Percentiles rank a stretch among this genome's conserved stretches.
phyloP scores from a whole-genome alignment of 257 asterid genomes.

The Capsicum pubescens region DNA sequence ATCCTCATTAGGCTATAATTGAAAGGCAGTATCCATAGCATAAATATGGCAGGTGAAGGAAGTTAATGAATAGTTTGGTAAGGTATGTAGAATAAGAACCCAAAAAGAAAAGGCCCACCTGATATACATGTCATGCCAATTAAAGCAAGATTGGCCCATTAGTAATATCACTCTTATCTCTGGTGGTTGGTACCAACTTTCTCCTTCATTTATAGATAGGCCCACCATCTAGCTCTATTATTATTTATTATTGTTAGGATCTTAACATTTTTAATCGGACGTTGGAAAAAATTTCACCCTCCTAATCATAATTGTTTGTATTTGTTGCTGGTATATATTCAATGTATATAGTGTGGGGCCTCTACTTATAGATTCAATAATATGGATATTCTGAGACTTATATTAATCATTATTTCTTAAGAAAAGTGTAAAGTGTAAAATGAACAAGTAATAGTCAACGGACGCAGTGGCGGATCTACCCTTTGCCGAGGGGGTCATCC shows the following conservation, averaged over 20 bases:
- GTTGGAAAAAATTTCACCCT: too few species aligned
- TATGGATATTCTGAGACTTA: too few species aligned
- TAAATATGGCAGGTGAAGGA: constrained; percentile 47
- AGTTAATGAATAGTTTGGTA: constrained; percentile 52
- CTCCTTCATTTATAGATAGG: neutral
- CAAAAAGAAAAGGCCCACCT: constrained; percentile 7
- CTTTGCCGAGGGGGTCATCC: too few species aligned
- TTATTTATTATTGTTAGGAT: neutral
- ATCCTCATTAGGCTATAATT: neutral
- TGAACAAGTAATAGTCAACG: too few species aligned
- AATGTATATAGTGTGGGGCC: neutral
- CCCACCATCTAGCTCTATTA: neutral
- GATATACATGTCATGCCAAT: neutral
- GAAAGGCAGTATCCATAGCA: constrained; percentile 31
- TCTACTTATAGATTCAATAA: neutral
- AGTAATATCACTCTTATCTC: neutral
- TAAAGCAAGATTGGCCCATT: constrained; percentile 22
- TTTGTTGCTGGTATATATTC: neutral
- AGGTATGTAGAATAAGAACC: too few species aligned
- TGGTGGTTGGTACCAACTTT: neutral
- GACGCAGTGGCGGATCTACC: too few species aligned
- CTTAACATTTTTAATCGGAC: neutral
- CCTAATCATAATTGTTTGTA: neutral
- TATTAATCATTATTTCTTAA: too few species aligned
- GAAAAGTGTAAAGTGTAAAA: too few species aligned